Conservation (phyloP, 495 filamentous ascomycete genomes). For the Xylaria intraflava region DNA sequence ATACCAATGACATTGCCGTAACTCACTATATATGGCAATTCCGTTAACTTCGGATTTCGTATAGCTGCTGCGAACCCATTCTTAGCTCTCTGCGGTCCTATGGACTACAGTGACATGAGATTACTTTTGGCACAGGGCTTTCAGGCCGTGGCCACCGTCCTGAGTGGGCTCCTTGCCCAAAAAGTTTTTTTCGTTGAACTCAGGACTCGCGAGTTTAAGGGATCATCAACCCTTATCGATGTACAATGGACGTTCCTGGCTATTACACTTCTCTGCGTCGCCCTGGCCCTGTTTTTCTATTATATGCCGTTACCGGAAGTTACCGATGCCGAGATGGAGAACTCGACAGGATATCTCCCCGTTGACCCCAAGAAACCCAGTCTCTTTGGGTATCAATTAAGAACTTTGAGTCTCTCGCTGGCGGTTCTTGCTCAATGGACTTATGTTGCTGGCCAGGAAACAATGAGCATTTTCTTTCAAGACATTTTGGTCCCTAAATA, state of each 20-base stretch:
- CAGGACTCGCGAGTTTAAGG: constrained; percentile 10
- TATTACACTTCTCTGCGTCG: constrained; percentile 64
- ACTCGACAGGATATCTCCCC: constrained; percentile 35
- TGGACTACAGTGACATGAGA: constrained; percentile 46
- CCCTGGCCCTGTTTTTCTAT: constrained; percentile 54
- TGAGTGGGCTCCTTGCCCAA: constrained; percentile 60
- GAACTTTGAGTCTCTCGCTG: constrained; percentile 47
- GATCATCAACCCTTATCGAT: constrained; percentile 42
- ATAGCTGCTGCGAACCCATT: constrained; percentile 57
- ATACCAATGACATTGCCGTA: background rate
- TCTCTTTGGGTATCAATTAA: constrained; percentile 30
- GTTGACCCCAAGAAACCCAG: constrained; percentile 33
- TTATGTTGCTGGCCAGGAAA: constrained; percentile 69
- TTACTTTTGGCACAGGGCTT: constrained; percentile 64
- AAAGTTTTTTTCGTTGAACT: constrained; percentile 57
- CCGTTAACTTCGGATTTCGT: background rate
- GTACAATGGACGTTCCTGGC: constrained; percentile 76
- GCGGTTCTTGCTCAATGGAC: constrained; percentile 65
- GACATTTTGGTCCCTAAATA: constrained; percentile 32
- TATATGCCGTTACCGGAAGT: constrained; percentile 52
- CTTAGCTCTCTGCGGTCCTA: constrained; percentile 51
- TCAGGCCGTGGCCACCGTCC: constrained; percentile 59
- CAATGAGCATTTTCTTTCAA: constrained; percentile 61
- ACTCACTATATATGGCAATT: background rate
- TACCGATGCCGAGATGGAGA: constrained; percentile 43